These are phyloP conservation scores for Fusarium sp. DNA, from an alignment of 2,329 filamentous ascomycete genomes.

Conservation along the genomic window DNA sequence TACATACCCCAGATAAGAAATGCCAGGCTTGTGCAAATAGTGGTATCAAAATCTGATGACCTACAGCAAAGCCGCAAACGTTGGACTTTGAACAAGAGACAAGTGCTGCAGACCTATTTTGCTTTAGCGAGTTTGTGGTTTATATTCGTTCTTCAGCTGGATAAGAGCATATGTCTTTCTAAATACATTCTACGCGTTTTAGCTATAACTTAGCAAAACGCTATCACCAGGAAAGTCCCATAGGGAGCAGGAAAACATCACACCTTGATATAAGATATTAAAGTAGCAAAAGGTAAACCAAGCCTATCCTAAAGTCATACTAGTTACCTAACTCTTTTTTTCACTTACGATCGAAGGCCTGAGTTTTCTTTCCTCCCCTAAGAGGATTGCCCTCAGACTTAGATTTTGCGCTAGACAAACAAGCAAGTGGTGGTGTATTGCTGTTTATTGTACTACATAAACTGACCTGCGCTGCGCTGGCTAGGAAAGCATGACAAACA, in stretches of 20 bases:
- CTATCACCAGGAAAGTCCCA: too few species aligned
- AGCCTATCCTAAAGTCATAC: rapidly evolving
- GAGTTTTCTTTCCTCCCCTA: too few species aligned
- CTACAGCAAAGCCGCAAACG: not conserved
- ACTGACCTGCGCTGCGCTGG: not conserved
- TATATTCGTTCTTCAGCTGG: not conserved
- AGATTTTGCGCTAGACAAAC: not conserved
- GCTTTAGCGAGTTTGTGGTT: rapidly evolving
- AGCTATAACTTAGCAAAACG: too few species aligned
- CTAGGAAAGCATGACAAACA: not conserved
- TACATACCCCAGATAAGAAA: not conserved
- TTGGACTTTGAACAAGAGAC: not conserved
- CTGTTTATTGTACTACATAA: not conserved
- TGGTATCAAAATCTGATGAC: not conserved
- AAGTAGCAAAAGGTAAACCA: too few species aligned
- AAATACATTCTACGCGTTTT: not conserved
- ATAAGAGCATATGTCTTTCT: not conserved
- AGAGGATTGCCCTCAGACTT: too few species aligned
- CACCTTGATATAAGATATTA: not conserved
- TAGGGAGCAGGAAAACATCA: not conserved
- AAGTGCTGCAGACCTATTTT: too few species aligned
- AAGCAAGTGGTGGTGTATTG: not conserved
- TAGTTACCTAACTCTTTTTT: not conserved
- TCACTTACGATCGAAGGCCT: rapidly evolving
- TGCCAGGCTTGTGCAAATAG: too few species aligned